Conservation (phyloP, 208 protist species). For the Leishmania arabica region DNA sequence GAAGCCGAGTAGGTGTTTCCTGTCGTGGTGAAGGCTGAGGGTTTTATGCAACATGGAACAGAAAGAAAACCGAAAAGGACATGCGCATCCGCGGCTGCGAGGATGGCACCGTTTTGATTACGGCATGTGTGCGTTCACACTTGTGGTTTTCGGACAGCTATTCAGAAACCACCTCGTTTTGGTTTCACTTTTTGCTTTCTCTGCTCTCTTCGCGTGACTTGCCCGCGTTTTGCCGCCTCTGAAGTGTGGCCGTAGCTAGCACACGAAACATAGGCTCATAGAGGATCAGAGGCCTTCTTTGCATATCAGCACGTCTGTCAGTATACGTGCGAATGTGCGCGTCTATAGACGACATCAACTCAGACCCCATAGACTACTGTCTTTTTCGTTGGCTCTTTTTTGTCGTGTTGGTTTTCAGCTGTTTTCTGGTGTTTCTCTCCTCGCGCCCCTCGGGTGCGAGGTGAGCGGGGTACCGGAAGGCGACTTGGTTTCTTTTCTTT, state of each 20-base stretch:
- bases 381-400: background rate
- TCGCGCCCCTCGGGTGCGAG: background rate
- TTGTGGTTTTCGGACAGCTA: background rate
- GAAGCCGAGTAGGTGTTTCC: slow-evolving; percentile 28
- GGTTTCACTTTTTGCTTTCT: slow-evolving; percentile 4
- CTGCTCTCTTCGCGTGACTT: background rate
- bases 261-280: background rate
- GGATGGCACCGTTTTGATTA: background rate
- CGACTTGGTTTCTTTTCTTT: background rate
- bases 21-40: no score
- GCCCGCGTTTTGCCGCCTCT: background rate
- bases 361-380: slow-evolving; percentile 15
- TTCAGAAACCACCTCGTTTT: slow-evolving; percentile 16
- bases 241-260: background rate
- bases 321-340: background rate
- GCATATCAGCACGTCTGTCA: background rate
- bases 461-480: background rate
- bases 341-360: slow-evolving; percentile 10
- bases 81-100: background rate
- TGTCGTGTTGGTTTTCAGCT: slow-evolving; percentile 39
- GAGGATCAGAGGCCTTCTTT: background rate
- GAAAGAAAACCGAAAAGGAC: background rate
- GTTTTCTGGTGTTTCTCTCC: slow-evolving; percentile 84
- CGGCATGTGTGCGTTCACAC: background rate
- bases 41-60: background rate